Evolutionary conservation across 345 rosid genomes (phyloP), one percentile per base, ranked within the genome.

Genomic region (Populus simonii): DNA sequence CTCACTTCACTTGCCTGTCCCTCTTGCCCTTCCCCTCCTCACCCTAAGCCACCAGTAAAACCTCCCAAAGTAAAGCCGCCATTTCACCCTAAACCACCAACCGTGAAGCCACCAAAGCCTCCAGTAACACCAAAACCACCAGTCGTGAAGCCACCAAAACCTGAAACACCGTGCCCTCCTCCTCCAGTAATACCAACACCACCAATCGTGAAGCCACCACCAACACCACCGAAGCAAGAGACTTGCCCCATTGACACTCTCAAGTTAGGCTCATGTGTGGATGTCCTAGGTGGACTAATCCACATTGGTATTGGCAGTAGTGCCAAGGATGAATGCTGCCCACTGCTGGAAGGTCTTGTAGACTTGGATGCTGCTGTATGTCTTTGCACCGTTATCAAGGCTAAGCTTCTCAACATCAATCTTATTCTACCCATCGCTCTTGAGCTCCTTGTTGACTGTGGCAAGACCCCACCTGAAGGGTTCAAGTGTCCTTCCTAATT

Each of bases 341-440:
- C 99, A 0, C 85, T 96, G 66, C 91, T 96, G n/a, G 79, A 85
- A 68, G 94, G 92, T 49, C 84, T 96, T 38, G 72, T 84, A 39
- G 98, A 85, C 80, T 85, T 93, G 75, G 99, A 96, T 68, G 98
- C 97, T 9, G 98, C 99, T 0, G 20, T 95, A 18, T 95, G 99
- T 79, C 96, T 95, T 9, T 95, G 98, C 86, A 93, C 96, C 75
- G 88, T 91, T 81, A 91, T 95, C 62, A 90, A 83, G 70, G 89
- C 79, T 5, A 95, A 95, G 84, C 96, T 95, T 79, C 88, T 95
- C 3, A 95, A 93, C 66, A 74, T 95, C 49, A 90, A 82, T 71
- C 74, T 95, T 57, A n/a, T 95, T 8, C 10, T 93, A 3, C 99
- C 98, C 47, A 75, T 95, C 61, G 99, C 97, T 73, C 99, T 95